Evolutionary conservation across 306 rosid genomes (phyloP), one percentile per base, ranked within the genome.

Genomic region (Malus sylvestris): DNA sequence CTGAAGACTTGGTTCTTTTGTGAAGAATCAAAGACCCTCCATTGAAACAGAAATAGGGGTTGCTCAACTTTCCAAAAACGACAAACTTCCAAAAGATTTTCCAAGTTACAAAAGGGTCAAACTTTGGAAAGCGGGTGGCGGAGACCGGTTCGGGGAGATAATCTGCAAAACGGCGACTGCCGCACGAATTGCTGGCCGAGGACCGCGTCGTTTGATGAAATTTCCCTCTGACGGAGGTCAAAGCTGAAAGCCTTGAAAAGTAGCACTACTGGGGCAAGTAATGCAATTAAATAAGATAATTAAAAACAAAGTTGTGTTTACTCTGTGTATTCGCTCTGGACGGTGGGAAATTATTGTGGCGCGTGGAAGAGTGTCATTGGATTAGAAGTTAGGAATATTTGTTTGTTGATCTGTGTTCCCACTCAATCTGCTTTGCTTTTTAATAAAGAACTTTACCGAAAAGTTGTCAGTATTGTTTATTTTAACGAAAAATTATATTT

Each of bases 101-200:
- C 46, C 64, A 20, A 53, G 64, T 71, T 32, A 32, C 64, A 13
- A 19, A 6, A 19, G 16, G 63, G 46, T 71, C 75, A 32, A 70
- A 30, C 42, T 25, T 46, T 18, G 4, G 3, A 18, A 49, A 64
- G 32, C 5, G 67, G 63, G 4, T 46, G 63, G 35, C 32, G 12
- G 77, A 10, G 67, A 40, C 73, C 15, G 3, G 20, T 3, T 16
- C 52, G 1, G 0, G 27, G 14, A 27, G 10, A 44, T 58, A 44
- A 22, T 69, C 11, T 2, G 3, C 19, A 0, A 45, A 45, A 45
- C 81, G 81, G 0, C 16, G 72, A 71, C 81, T 45, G 15, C 29
- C 25, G 0, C 2, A 3, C 3, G 2, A 1, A 9, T 52, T 23
- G 52, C 9, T 5, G 4, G 16, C 0, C 4, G 16, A 5, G 29